Evolutionary conservation across 306 rosid genomes (phyloP).

Genomic region (Inga laurina): DNA sequence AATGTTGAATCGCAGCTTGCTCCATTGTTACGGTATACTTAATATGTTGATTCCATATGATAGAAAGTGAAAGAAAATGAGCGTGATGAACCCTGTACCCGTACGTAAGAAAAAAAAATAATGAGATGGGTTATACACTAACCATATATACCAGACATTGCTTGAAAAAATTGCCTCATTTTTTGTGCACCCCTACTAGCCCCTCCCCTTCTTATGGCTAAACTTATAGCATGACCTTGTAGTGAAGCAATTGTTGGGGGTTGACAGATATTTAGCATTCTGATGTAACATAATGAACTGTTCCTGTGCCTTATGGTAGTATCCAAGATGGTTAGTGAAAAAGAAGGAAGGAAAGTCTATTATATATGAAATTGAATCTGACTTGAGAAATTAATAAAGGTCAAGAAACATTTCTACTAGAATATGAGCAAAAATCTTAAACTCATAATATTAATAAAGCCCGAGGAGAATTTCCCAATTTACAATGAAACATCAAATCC

Average conservation of each 20-base stretch:
- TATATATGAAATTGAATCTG: not conserved
- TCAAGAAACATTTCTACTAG: not conserved
- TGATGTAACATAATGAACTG: not conserved
- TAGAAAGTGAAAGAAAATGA: not conserved
- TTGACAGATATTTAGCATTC: not conserved
- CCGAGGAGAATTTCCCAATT: not conserved
- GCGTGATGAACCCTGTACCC: not conserved
- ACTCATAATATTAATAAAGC: not conserved
- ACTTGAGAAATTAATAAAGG: not conserved
- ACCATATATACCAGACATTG: not conserved
- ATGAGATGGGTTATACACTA: not conserved
- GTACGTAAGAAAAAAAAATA: not conserved
- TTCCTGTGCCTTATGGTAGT: not conserved
- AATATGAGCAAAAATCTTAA: not conserved
- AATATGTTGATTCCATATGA: not conserved
- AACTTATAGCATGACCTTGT: conserved; percentile 1
- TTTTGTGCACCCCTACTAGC: not conserved
- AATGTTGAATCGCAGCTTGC: conserved; percentile 5
- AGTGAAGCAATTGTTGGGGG: not conserved
- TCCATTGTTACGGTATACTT: not conserved
- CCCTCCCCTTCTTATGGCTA: not conserved
- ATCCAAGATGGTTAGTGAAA: not conserved
- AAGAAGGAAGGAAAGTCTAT: not conserved
- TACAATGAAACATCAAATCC: not conserved
- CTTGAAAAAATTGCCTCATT: not conserved